Base-by-base conservation (phyloP, 2,329 filamentous ascomycete species). In the Xylaria arbuscula region DNA sequence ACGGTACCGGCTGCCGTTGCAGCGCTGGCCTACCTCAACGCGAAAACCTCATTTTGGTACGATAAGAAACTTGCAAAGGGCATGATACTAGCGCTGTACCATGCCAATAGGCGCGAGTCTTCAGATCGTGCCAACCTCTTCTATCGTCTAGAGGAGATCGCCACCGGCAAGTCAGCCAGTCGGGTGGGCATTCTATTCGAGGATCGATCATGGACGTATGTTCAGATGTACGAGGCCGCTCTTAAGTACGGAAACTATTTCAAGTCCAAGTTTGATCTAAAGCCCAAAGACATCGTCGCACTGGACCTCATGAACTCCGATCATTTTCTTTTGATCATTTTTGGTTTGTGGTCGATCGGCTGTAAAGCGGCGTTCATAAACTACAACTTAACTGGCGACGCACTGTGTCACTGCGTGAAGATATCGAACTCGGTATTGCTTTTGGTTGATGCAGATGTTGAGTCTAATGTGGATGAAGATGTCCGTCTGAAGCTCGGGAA, bases 361-460 rank as follows among this genome's bases (percentile, higher is more conserved):
- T 93, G 92, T 0, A 89, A 89, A 64, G 93, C 93, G 0, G 93
- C 93, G 0, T 93, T 96, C 74, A 91, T 97, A 81, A 97, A 97
- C 80, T 95, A 94, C 80, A 96, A 96, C 77, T 82, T 97, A 57
- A 85, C 87, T 0, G 90, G 89, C 13, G 88, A 90, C 34, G 85
- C 93, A 0, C 82, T 97, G 69, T 79, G 87, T 2, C 93, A 97
- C 79, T 95, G 92, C 72, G 83, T 97, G 53, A 87, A 85, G 71
- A 88, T 89, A 1, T 91, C 92, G 1, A 89, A 86, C 0, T 84
- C 92, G 0, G 86, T 86, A 10, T 76, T 97, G 2, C 82, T 94
- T 64, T 78, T 97, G 22, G 85, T 95, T 10, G 93, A 96, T 72
- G 83, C 85, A 0, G 80, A 84, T 17, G 81, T 92, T 0, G 81